These are phyloP conservation scores for Graphilbum sp. DNA, from an alignment of 2,329 filamentous ascomycete genomes.

Conservation along the genomic window DNA sequence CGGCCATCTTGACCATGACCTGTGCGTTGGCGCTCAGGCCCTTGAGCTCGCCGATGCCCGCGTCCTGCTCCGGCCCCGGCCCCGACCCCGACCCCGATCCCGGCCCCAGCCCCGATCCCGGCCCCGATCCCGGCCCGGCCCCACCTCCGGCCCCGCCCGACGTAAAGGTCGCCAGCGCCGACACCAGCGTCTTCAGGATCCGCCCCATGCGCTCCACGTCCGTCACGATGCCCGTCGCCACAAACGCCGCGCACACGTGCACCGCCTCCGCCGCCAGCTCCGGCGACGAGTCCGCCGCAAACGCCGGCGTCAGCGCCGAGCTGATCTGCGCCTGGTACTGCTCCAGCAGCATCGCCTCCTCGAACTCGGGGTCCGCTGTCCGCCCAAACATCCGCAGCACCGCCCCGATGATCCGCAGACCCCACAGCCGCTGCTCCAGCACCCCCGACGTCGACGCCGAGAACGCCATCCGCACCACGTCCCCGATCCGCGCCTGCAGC, in stretches of 20 bases:
- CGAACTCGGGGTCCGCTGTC: constrained; percentile 87
- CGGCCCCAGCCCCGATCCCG: neutral
- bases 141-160: constrained; percentile 18
- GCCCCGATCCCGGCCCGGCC: neutral
- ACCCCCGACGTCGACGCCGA: constrained; percentile 92
- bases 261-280: constrained; percentile 92
- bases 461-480: constrained; percentile 93
- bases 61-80: constrained; percentile 15
- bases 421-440: constrained; percentile 75
- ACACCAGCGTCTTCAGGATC: constrained; percentile 84
- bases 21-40: constrained; percentile 89
- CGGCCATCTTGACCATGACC: constrained; percentile 96
- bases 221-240: constrained; percentile 91
- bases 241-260: constrained; percentile 95
- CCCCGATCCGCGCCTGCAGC: constrained; percentile 69
- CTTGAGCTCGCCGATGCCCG: constrained; percentile 81
- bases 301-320: constrained; percentile 88
- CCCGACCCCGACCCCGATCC: neutral
- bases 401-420: constrained; percentile 83
- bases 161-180: constrained; percentile 78
- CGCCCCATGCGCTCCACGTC: constrained; percentile 98
- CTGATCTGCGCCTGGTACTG: constrained; percentile 98
- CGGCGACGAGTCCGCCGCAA: constrained; percentile 87
- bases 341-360: constrained; percentile 90
- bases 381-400: constrained; percentile 93